These are phyloP conservation scores for Peltaster fructicola DNA, from an alignment of 2,329 filamentous ascomycete genomes.

Conservation along the genomic window DNA sequence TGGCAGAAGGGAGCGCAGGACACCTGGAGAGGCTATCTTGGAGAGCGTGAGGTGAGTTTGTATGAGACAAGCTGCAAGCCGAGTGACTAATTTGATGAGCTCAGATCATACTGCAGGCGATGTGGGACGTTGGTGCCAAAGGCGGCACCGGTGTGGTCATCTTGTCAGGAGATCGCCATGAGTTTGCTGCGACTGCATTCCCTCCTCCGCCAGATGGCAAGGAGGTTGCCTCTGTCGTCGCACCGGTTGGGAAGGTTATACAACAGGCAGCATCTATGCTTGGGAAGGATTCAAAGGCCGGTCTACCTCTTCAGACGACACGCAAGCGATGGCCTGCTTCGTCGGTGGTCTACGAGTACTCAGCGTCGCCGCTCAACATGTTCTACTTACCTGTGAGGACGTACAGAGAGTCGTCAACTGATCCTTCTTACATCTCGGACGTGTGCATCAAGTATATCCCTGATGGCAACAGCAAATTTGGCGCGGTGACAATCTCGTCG, in stretches of 20 bases:
- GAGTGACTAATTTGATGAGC: too few relatives aligned
- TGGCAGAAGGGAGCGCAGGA: constrained; percentile 79
- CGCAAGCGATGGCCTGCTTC: constrained; percentile 37
- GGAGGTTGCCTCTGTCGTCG: too few relatives aligned
- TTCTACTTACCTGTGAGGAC: constrained; percentile 78
- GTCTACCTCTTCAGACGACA: constrained; percentile 7
- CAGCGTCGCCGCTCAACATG: constrained; percentile 77
- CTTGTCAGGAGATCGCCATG: constrained; percentile 84
- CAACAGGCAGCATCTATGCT: constrained; percentile 7
- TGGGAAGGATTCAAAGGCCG: constrained; percentile 1
- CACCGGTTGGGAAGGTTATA: too few relatives aligned
- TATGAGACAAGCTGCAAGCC: too few relatives aligned
- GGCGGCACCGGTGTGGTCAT: constrained; percentile 65
- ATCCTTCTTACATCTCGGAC: constrained; percentile 52
- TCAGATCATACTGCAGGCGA: constrained; percentile 64
- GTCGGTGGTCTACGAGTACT: constrained; percentile 72
- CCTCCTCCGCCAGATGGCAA: constrained; percentile 38
- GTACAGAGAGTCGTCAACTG: constrained; percentile 44
- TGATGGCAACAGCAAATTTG: constrained; percentile 77
- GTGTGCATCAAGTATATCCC: constrained; percentile 73
- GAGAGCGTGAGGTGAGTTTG: too few relatives aligned
- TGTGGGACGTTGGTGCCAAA: constrained; percentile 64
- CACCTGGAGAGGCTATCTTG: constrained; percentile 85
- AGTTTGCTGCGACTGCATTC: constrained; percentile 78
- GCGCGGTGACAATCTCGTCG: constrained; percentile 58